Evolutionary conservation across 108 stramenopile species (phyloP).

Genomic region (Aurantiochytrium sp.): DNA sequence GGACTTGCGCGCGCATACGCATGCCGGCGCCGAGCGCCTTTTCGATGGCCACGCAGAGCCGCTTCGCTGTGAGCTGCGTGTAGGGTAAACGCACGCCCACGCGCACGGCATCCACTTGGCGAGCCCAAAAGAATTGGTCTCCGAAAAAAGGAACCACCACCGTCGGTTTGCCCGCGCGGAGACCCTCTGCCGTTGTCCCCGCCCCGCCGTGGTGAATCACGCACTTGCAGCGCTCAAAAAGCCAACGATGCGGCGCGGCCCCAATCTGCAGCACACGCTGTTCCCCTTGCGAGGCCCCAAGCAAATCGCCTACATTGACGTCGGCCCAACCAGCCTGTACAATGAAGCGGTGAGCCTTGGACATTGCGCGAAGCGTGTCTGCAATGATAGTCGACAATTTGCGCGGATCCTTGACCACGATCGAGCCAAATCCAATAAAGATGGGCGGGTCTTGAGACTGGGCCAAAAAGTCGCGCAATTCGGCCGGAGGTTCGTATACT

Average conservation of each 20-base stretch:
- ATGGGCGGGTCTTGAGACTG: not conserved
- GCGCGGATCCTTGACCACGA: not conserved
- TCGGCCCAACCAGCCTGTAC: slow-evolving; percentile 12
- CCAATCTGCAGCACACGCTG: not conserved
- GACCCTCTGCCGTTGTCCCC: slow-evolving; percentile 67
- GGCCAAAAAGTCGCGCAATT: not conserved
- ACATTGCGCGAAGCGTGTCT: not conserved
- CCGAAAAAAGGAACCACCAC: slow-evolving; percentile 66
- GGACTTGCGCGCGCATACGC: slow-evolving; percentile 4
- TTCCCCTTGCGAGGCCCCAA: not conserved
- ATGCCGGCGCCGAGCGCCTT: slow-evolving; percentile 3
- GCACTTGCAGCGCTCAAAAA: slow-evolving; percentile 58
- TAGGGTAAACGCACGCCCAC: not conserved
- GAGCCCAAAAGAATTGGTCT: slow-evolving; percentile 2
- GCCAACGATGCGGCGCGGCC: slow-evolving; percentile 61
- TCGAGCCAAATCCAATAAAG: slow-evolving; percentile 13
- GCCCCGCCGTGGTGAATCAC: slow-evolving; percentile 79
- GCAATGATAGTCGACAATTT: not conserved
- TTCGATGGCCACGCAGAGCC: slow-evolving; percentile 10
- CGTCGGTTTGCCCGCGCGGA: slow-evolving; percentile 64
- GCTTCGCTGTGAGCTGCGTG: not conserved
- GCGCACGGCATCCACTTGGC: not conserved
- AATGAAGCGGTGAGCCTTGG: not conserved
- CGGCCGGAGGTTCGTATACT: not conserved
- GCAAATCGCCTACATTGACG: not conserved